Conservation (phyloP, 2,329 filamentous ascomycete genomes). For the Aspergillus niger region DNA sequence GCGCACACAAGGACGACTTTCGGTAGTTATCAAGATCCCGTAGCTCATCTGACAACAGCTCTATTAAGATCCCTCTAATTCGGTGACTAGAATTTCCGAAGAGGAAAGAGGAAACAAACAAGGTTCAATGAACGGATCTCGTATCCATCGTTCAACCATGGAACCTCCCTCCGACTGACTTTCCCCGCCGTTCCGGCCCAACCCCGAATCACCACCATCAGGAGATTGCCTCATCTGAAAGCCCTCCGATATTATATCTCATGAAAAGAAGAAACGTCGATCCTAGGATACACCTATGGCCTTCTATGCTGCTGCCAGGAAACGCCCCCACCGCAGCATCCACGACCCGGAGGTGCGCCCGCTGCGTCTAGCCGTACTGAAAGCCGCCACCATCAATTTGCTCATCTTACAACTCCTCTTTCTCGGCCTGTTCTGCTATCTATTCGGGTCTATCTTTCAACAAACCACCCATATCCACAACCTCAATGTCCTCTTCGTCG, state of each 20-base stretch:
- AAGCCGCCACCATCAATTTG: slow-evolving; percentile 29
- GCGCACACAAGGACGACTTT: too few species aligned
- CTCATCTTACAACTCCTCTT: slow-evolving; percentile 42
- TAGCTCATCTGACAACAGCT: too few species aligned
- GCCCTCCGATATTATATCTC: not conserved
- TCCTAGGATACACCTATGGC: not conserved
- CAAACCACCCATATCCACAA: slow-evolving; percentile 35
- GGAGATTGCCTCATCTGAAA: not conserved
- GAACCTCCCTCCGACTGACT: not conserved
- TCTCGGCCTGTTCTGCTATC: slow-evolving; percentile 38
- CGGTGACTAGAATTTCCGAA: not conserved
- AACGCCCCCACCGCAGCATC: slow-evolving; percentile 6
- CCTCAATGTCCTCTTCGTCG: slow-evolving; percentile 39
- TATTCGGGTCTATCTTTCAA: slow-evolving; percentile 43
- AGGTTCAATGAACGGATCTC: not conserved
- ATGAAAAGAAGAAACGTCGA: not conserved
- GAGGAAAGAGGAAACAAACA: slow-evolving; percentile 10
- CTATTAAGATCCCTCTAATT: too few species aligned
- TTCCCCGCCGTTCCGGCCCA: too few species aligned
- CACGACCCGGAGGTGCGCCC: slow-evolving; percentile 9
- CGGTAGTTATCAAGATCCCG: too few species aligned
- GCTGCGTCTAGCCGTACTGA: slow-evolving; percentile 16
- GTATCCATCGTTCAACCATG: not conserved
- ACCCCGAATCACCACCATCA: not conserved
- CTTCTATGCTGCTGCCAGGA: slow-evolving; percentile 6